A percentile compares a stretch with the other conserved stretches of the same genome.
Evolutionary conservation across 345 rosid species (phyloP).

Genomic region (Adansonia digitata): DNA sequence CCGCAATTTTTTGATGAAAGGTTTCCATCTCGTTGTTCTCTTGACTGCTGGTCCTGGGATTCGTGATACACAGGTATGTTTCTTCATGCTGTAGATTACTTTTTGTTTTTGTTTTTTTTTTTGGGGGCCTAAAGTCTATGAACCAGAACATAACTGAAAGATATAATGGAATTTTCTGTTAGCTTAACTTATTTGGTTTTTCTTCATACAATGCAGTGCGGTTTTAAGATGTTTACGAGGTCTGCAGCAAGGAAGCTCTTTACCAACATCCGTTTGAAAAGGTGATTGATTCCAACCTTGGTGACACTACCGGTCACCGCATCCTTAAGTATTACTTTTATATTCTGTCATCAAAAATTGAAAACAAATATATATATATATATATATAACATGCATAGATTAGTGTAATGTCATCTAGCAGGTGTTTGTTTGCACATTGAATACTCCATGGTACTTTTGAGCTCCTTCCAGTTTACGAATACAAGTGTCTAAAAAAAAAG

Average conservation of each 20-base stretch:
- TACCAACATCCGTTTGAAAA: conserved; percentile 73
- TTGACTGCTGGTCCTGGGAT: conserved; percentile 90
- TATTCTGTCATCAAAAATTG: not conserved
- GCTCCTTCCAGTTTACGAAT: not conserved
- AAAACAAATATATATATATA: not conserved
- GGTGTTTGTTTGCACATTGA: not conserved
- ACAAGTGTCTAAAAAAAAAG: not conserved
- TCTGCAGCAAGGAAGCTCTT: conserved; percentile 74
- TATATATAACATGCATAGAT: not conserved
- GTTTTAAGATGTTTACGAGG: conserved; percentile 2
- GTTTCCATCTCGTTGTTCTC: conserved; percentile 88
- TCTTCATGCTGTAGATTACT: not conserved
- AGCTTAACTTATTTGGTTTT: conserved; percentile 2
- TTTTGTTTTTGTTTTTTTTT: not conserved
- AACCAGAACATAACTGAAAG: not conserved
- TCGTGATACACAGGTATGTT: conserved; percentile 89
- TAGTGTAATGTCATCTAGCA: not conserved
- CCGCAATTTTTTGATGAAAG: conserved; percentile 96
- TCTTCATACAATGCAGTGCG: conserved; percentile 47
- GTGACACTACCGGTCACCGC: not conserved
- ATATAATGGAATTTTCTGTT: not conserved
- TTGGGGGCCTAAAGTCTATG: not conserved
- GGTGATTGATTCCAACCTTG: conserved; percentile 40
- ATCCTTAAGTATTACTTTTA: not conserved
- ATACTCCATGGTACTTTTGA: not conserved